Evolutionary conservation across 139 green algal genomes (phyloP), one percentile per base, ranked within the genome.

Genomic region (Chlamydomonas asymmetrica): DNA sequence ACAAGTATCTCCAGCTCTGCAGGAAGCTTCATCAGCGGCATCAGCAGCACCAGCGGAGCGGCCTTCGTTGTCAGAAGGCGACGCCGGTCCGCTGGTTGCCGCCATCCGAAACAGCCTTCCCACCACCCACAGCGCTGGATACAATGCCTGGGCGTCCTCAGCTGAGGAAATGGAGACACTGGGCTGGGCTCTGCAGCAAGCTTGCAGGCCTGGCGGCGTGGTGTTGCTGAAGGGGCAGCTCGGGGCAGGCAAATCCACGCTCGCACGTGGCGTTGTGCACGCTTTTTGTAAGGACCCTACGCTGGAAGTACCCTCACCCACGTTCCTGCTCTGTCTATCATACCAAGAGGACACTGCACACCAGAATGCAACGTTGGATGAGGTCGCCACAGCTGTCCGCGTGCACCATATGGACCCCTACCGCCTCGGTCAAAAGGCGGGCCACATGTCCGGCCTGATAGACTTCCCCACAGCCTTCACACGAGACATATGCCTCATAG

Each of bases 361-460:
- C 63, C 74, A 85, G 6, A 56, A 6, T 45, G 18, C 22, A 45
- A 29, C 41, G 39, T 43, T 37, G 40, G 35, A 5, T 27, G 31
- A 54, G 16, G 38, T 5, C 9, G 20, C 20, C 0, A 38, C 38
- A 0, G 34, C 75, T 0, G 16, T 22, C 22, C 67, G 38, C 41
- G 77, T 87, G 4, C 84, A 89, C 66, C 84, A 89, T 57, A 87
- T 89, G 80, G 84, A 89, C 49, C 84, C 84, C 0, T 89, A 89
- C 74, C 73, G 84, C 2, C 72, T 87, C 50, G 80, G 84, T 22
- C 43, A 39, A 41, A 80, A 81, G 68, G 31, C 54, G 3, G 84
- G 87, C 69, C 84, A 87, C 56, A 85, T 89, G 78, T 78, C 84
- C 6, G 84, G 80, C 0, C 79, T 89, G 59, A 76, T 89, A 1